Evolutionary conservation across 768 basidiomycete species (phyloP).

Genomic region (Panaeolus cyanescens): DNA sequence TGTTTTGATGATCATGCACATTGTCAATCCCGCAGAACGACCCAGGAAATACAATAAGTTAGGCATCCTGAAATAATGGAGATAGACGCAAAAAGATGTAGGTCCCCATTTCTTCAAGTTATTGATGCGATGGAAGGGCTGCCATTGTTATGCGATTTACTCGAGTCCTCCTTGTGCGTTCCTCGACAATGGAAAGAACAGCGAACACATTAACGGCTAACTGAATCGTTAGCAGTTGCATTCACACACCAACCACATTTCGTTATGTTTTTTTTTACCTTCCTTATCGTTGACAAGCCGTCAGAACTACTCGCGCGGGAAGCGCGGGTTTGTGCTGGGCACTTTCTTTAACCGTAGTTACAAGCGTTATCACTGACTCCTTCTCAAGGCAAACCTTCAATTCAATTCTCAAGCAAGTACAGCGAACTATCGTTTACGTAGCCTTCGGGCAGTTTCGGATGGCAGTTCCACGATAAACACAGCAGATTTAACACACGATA

Average conservation of each 20-base stretch:
- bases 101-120: not conserved
- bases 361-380: not conserved
- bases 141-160: no score
- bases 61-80: not conserved
- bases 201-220: not conserved
- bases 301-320: not conserved
- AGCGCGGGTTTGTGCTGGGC: not conserved
- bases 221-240: not conserved
- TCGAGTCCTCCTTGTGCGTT: not conserved
- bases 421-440: not conserved
- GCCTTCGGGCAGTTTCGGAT: not conserved
- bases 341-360: not conserved
- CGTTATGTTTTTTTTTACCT: not conserved
- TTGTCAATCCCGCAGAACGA: not conserved
- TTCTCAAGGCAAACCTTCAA: no score
- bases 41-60: not conserved
- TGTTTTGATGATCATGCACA: not conserved
- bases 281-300: constrained; percentile 1
- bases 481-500: no score
- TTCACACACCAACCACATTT: not conserved
- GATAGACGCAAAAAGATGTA: not conserved
- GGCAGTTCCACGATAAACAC: not conserved
- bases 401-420: no score
- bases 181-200: not conserved
- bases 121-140: not conserved